Base-by-base conservation (phyloP, 2,329 filamentous ascomycete species). In the Diaporthe longicolla region DNA sequence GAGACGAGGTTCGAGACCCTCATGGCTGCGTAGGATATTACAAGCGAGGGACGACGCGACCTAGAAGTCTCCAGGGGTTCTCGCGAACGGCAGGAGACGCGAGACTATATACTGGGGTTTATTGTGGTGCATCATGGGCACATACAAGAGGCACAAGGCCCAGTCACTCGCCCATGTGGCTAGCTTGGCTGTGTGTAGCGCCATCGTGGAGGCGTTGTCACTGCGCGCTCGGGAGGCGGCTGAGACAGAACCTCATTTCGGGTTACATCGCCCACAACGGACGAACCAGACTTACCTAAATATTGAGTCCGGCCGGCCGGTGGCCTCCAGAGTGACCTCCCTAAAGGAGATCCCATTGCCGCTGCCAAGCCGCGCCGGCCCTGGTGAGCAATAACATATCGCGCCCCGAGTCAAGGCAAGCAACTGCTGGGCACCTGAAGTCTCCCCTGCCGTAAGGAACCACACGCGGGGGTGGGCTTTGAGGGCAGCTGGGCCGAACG, bases 321-420 rank as follows among this genome's bases (percentile, higher is more conserved):
- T 68, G 29, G 48, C 48, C 63, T 54, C n/a, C 63, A 21, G 63
- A 68, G 63, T 68, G 63, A 68, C 63, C 63, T 68, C 63, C 63
- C 63, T 37, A 66, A 66, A 66, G 37, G 21, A 66, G 63, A 43
- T 35, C 63, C 19, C n/a, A 37, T 37, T 37, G 13, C 63, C 63
- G 63, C 63, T 68, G 63, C 63, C 63, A 68, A 68, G 63, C 63
- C 63, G 63, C 48, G 32, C 63, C 48, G 48, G 21, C 48, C 48
- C 48, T 52, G 19, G 45, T 66, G 63, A 52, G 63, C 63, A 66
- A 24, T 66, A 66, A 26, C 45, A 50, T 40, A 26, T 32, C 21
- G 32, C 32, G 8, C 29, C 29, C 45, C 13, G 32, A 52, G 45
- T 52, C 63, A 66, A 52, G 63, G 45, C 63, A 15, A 24, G 13